These are phyloP conservation scores for Arctostaphylos glauca DNA, from an alignment of 148 eudicot genomes.

Conservation along the genomic window DNA sequence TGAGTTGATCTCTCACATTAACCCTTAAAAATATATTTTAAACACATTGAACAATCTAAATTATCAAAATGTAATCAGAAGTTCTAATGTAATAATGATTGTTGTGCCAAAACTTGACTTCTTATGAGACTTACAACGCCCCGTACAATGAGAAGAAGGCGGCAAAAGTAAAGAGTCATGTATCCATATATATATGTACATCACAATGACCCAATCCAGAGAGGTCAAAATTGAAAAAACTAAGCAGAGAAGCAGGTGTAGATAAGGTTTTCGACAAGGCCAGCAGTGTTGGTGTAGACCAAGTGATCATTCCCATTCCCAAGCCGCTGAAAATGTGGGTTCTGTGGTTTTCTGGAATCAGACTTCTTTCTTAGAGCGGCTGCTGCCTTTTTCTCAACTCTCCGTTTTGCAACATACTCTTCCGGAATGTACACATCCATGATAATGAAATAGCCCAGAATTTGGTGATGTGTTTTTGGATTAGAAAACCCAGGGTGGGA, in stretches of 20 bases:
- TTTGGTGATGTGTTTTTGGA: background rate
- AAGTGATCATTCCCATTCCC: background rate
- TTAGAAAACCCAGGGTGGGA: too few species aligned
- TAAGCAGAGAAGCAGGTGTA: conserved; percentile 15
- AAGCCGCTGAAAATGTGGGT: background rate
- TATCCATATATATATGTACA: too few species aligned
- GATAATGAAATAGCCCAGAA: background rate
- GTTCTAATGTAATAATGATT: too few species aligned
- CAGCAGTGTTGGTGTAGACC: background rate
- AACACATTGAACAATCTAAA: too few species aligned
- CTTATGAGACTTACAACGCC: too few species aligned
- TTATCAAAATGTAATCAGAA: too few species aligned
- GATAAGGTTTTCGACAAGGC: background rate
- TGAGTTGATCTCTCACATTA: too few species aligned
- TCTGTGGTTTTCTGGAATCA: background rate
- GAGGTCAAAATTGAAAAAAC: background rate
- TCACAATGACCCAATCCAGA: too few species aligned
- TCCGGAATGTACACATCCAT: conserved; percentile 44
- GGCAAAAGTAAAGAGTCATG: too few species aligned
- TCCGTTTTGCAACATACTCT: conserved; percentile 28
- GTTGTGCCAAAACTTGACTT: too few species aligned
- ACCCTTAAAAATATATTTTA: too few species aligned
- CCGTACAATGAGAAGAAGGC: too few species aligned
- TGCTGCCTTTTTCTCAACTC: conserved; percentile 30
- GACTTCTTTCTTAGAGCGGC: background rate